Conservation (phyloP, 768 basidiomycete genomes). For the Pisolithus tinctorius region DNA sequence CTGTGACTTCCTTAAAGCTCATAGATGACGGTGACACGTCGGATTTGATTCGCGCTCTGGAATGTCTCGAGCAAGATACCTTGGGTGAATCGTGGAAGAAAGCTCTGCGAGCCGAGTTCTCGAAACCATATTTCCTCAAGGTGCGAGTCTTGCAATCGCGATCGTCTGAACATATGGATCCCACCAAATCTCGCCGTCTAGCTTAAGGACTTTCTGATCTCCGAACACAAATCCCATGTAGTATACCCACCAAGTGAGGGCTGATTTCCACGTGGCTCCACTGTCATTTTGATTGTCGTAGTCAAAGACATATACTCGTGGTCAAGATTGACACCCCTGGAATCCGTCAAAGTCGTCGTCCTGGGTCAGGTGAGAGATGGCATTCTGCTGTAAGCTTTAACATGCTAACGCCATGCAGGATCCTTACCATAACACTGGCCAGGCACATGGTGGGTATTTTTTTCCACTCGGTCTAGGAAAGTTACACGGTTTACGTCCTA, state of each 20-base stretch:
- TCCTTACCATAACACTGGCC: constrained; percentile 63
- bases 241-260: constrained; percentile 42
- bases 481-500: constrained; percentile 6
- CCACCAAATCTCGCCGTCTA: constrained; percentile 10
- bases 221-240: constrained; percentile 39
- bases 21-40: not conserved
- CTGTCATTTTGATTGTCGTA: constrained; percentile 18
- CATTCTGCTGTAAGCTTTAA: not conserved
- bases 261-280: not conserved
- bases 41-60: constrained; percentile 6
- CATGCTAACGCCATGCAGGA: constrained; percentile 34
- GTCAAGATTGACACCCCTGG: constrained; percentile 64
- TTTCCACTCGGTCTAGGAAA: constrained; percentile 3
- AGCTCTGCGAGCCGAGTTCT: constrained; percentile 47
- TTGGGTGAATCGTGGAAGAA: constrained; percentile 50
- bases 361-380: constrained; percentile 46
- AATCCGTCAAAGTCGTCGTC: constrained; percentile 65
- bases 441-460: constrained; percentile 52
- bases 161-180: constrained; percentile 3
- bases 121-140: constrained; percentile 56
- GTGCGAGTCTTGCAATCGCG: constrained; percentile 17
- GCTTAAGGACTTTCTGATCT: constrained; percentile 53
- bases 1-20: not conserved
- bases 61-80: constrained; percentile 49
- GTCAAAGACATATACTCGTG: constrained; percentile 75